A percentile compares a stretch with the other conserved stretches of the same genome.
These are phyloP conservation scores for Pythium brachiatum DNA, from an alignment of 352 stramenopile genomes.

Conservation along the genomic window DNA sequence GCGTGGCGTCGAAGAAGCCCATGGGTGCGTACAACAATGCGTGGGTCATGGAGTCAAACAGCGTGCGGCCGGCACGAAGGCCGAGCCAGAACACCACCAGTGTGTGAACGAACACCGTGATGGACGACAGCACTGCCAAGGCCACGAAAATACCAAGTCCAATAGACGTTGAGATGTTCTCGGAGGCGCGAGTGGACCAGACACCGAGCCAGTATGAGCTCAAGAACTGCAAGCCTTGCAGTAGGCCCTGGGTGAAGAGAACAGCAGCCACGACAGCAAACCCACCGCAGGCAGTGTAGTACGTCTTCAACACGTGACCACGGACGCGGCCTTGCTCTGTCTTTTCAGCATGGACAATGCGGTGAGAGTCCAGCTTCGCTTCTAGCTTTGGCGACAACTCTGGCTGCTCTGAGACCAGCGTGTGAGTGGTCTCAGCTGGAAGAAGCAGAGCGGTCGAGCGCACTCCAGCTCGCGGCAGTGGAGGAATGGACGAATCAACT, in stretches of 20 bases:
- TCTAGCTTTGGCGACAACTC: not conserved
- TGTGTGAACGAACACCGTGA: slow-evolving; percentile 16
- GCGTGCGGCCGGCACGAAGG: slow-evolving; percentile 19
- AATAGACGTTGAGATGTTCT: not conserved
- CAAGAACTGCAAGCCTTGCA: slow-evolving; percentile 73
- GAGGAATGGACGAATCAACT: not conserved
- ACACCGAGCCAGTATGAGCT: slow-evolving; percentile 91
- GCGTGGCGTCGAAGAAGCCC: slow-evolving; percentile 90
- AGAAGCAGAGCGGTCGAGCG: not conserved
- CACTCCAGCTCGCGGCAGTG: not conserved
- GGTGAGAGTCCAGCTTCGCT: not conserved
- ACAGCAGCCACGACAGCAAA: slow-evolving; percentile 34
- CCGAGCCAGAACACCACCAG: slow-evolving; percentile 8
- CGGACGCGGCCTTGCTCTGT: slow-evolving; percentile 26
- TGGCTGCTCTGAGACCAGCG: not conserved
- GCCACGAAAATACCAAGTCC: not conserved
- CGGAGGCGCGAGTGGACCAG: slow-evolving; percentile 51
- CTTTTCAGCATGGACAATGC: slow-evolving; percentile 23
- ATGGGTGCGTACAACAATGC: slow-evolving; percentile 83
- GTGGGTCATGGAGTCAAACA: slow-evolving; percentile 86
- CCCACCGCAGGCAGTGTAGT: slow-evolving; percentile 41
- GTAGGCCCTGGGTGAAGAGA: slow-evolving; percentile 57
- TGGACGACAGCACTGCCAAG: not conserved
- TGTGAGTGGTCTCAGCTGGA: not conserved
- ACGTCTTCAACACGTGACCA: slow-evolving; percentile 24